A percentile compares a stretch with the other conserved stretches of the same genome.
Conservation (phyloP, 192 early-diverging fungal genomes). For the Endogone sp. region DNA sequence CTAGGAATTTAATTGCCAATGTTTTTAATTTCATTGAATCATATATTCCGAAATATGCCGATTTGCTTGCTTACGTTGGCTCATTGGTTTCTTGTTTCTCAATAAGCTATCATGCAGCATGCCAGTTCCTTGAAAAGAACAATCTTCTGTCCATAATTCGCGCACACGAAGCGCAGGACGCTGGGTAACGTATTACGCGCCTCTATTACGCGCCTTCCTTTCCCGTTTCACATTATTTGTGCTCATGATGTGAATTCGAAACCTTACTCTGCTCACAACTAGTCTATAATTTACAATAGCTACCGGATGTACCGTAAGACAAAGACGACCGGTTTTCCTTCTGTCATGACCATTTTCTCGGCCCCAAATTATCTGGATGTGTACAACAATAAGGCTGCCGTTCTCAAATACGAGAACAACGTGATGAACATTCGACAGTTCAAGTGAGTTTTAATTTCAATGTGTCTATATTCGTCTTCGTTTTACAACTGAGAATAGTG, state of each 20-base stretch:
- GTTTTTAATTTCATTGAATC: neutral
- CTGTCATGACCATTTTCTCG: constrained; percentile 97
- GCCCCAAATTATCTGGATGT: constrained; percentile 98
- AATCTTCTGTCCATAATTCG: constrained; percentile 92
- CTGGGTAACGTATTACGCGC: constrained; percentile 65
- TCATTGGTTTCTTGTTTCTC: neutral
- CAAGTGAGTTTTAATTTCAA: constrained; percentile 25
- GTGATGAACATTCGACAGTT: constrained; percentile 99
- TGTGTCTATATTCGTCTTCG: too few relatives aligned
- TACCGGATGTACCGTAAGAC: constrained; percentile 97
- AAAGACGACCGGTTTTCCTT: constrained; percentile 88
- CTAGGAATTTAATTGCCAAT: too few relatives aligned
- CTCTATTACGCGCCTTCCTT: constrained; percentile 9
- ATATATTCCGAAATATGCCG: neutral
- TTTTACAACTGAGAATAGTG: too few relatives aligned
- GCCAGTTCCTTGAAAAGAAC: constrained; percentile 92
- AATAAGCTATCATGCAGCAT: constrained; percentile 81
- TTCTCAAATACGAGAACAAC: constrained; percentile 98
- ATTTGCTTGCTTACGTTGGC: too few relatives aligned
- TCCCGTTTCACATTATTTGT: constrained; percentile 15
- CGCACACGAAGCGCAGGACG: constrained; percentile 97
- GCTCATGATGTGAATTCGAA: neutral
- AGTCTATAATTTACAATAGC: constrained; percentile 24
- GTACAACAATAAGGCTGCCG: constrained; percentile 98
- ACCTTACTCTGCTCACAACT: neutral